Evolutionary conservation across 1,284 basidiomycete genomes (phyloP), one percentile per base, ranked within the genome.

Genomic region (Cryptococcus maquisensis): DNA sequence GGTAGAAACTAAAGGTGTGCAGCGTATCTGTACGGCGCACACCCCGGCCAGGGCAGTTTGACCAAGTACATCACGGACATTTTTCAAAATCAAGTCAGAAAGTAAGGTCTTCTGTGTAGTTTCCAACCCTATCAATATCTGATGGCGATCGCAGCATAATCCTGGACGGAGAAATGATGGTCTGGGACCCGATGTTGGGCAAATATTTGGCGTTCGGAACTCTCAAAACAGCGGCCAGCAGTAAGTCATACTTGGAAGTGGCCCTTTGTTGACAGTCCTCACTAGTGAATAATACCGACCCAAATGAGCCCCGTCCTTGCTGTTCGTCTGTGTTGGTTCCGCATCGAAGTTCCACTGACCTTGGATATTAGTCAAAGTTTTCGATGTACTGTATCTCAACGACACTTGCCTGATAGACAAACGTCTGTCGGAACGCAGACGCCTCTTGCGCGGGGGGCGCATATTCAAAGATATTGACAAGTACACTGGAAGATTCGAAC

Each of bases 121-220:
- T n/a, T n/a, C n/a, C n/a, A n/a, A n/a, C n/a, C n/a, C n/a, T n/a
- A n/a, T n/a, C n/a, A 47, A 40, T 16, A 46, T 39, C 3, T 56
- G 23, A 53, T 18, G 45, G 9, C 6, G 47, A n/a, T 2, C 41
- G 5, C 57, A 95, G 93, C 48, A 85, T 93, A 63, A 90, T 97
- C 43, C 77, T 97, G 16, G 93, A 97, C 63, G 93, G 94, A 0
- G 94, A 98, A 73, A 96, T 98, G 93, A 78, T 98, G 41, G 94
- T 94, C 3, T 96, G 89, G 88, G 93, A 97, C 71, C 93, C 93
- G 0, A 79, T 87, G 2, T 84, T 88, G 0, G 86, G 88, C 60
- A 83, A 87, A 42, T 89, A 90, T 66, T 79, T 94, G 12, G 88
- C 92, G 0, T 97, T 98, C 62, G 94, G 93, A 1, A 88, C 85